Percentiles rank a stretch among this genome's conserved stretches.
phyloP scores from a whole-genome alignment of 2,329 filamentous ascomycete genomes.

The Sarocladiaceae sp. region DNA sequence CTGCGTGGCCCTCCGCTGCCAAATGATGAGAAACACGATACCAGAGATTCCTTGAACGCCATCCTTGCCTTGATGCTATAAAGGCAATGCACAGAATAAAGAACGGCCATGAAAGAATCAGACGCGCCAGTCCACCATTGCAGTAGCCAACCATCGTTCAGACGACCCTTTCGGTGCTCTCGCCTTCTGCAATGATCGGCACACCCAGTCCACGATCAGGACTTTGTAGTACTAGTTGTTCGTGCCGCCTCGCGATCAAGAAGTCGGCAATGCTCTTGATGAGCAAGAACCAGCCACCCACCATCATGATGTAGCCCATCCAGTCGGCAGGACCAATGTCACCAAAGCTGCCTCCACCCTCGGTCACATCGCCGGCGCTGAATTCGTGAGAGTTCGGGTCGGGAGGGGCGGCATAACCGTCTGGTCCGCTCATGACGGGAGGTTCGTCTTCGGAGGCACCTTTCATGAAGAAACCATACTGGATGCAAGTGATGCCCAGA shows the following conservation, averaged over 20 bases:
- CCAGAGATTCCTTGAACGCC: no score
- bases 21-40: no score
- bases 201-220: constrained; percentile 81
- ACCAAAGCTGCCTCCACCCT: constrained; percentile 36
- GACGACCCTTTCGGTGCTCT: constrained; percentile 70
- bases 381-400: constrained; percentile 92
- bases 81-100: no score
- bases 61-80: no score
- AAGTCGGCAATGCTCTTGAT: constrained; percentile 93
- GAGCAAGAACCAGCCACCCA: constrained; percentile 95
- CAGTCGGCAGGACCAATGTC: constrained; percentile 73
- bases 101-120: no score
- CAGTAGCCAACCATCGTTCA: constrained; percentile 28
- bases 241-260: constrained; percentile 77
- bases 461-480: constrained; percentile 97
- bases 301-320: constrained; percentile 90
- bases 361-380: constrained; percentile 62
- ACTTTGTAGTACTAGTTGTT: constrained; percentile 87
- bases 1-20: no score
- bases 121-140: background rate
- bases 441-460: constrained; percentile 41
- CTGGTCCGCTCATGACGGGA: constrained; percentile 41
- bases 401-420: constrained; percentile 62
- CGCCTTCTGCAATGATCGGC: constrained; percentile 80
- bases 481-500: constrained; percentile 88